A percentile compares a stretch with the other conserved stretches of the same genome.
Conservation (phyloP, 148 eudicot genomes). For the Gaultheria prostrata region DNA sequence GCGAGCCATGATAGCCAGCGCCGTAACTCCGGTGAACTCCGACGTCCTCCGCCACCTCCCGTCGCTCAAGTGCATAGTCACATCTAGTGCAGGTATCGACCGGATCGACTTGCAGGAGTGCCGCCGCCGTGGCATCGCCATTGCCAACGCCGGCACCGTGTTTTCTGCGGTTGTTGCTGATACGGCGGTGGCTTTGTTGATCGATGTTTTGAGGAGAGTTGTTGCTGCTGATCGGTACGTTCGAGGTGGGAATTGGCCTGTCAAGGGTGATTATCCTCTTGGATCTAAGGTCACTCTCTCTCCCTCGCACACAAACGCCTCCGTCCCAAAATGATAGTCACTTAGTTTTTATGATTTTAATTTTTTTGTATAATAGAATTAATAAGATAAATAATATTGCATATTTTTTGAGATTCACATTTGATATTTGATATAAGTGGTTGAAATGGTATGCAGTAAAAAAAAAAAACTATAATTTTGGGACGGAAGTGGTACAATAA, state of each 20-base stretch:
- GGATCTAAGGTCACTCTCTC: constrained; percentile 34
- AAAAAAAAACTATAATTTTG: no score
- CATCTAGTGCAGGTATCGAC: constrained; percentile 60
- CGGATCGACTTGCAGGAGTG: constrained; percentile 68
- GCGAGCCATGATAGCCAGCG: constrained; percentile 28
- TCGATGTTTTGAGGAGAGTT: constrained; percentile 61
- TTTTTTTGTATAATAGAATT: no score
- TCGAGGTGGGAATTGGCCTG: constrained; percentile 45
- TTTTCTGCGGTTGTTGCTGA: constrained; percentile 68
- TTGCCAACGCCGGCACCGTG: constrained; percentile 41
- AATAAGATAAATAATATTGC: no score
- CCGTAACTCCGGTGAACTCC: constrained; percentile 9
- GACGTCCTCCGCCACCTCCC: constrained; percentile 45
- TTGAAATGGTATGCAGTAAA: no score
- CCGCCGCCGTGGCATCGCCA: constrained; percentile 55
- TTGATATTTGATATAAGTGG: no score
- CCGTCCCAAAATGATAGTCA: no score
- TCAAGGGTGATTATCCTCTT: constrained; percentile 31
- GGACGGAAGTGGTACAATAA: no score
- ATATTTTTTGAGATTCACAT: no score
- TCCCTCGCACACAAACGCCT: not conserved
- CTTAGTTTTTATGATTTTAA: no score
- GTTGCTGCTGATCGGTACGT: constrained; percentile 58
- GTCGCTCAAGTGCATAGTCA: constrained; percentile 46
- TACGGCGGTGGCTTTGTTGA: constrained; percentile 46